A percentile compares a stretch with the other conserved stretches of the same genome.
Evolutionary conservation across 2,329 filamentous ascomycete species (phyloP).

Genomic region (Alternaria sp.): DNA sequence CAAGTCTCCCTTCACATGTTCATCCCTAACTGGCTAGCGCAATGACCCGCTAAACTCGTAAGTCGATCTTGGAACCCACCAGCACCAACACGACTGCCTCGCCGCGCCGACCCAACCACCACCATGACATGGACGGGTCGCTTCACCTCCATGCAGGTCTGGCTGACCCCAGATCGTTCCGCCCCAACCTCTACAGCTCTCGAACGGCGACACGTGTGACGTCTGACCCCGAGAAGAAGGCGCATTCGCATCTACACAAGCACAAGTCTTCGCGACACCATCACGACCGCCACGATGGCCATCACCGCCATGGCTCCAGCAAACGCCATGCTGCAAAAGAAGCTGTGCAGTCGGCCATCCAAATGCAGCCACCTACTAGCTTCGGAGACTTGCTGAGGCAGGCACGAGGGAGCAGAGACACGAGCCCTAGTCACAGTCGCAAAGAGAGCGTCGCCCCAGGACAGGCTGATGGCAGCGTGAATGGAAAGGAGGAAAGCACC

Average conservation of each 20-base stretch:
- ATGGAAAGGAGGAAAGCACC: slow-evolving; percentile 18
- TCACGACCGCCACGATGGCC: slow-evolving; percentile 40
- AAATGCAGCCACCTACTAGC: slow-evolving; percentile 56
- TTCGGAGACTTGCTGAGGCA: slow-evolving; percentile 56
- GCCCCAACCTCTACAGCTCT: slow-evolving; percentile 36
- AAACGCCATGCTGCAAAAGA: slow-evolving; percentile 52
- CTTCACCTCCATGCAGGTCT: slow-evolving; percentile 32
- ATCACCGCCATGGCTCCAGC: slow-evolving; percentile 42
- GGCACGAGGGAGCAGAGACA: slow-evolving; percentile 43
- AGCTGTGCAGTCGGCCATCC: slow-evolving; percentile 56
- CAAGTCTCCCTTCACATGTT: slow-evolving; percentile 11
- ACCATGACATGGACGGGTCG: slow-evolving; percentile 37
- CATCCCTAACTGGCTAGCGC: slow-evolving; percentile 15
- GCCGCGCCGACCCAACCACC: slow-evolving; percentile 18
- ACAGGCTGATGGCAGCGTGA: slow-evolving; percentile 19
- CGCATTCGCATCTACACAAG: slow-evolving; percentile 36
- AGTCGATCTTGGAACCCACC: slow-evolving; percentile 13
- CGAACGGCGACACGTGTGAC: slow-evolving; percentile 37
- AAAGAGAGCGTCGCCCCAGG: slow-evolving; percentile 38
- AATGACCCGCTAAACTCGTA: slow-evolving; percentile 21
- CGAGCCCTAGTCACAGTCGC: slow-evolving; percentile 43
- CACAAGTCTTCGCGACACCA: slow-evolving; percentile 43
- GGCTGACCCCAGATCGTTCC: slow-evolving; percentile 27
- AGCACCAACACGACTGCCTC: slow-evolving; percentile 11
- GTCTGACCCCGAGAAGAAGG: slow-evolving; percentile 40